Evolutionary conservation across 805 yeast genomes (phyloP).

Genomic region (Cyberlindnera mississippiensis): DNA sequence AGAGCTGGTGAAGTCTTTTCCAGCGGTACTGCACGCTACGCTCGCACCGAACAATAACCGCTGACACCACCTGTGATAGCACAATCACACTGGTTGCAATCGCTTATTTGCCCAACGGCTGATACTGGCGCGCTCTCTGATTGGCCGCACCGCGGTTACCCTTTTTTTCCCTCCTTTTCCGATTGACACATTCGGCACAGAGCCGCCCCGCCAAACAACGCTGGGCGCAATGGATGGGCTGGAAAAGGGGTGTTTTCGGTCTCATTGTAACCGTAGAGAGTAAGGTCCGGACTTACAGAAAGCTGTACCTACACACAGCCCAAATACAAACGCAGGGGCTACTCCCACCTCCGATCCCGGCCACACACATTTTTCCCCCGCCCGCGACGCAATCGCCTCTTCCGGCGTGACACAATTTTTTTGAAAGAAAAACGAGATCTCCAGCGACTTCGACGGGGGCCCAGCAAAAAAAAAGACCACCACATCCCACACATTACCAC

Average conservation of each 20-base stretch:
- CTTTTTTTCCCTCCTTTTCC: conserved; percentile 1
- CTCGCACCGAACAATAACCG: background rate
- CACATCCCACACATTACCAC: too few relatives aligned
- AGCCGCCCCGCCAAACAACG: background rate
- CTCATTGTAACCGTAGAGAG: background rate
- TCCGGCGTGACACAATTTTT: conserved; percentile 6
- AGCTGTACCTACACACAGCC: too few relatives aligned
- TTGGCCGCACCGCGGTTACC: conserved; percentile 5
- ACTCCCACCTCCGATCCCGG: too few relatives aligned
- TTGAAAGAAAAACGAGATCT: background rate
- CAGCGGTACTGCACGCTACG: too few relatives aligned
- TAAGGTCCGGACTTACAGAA: background rate
- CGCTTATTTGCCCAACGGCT: background rate
- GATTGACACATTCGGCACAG: conserved; percentile 8
- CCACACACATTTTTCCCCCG: too few relatives aligned
- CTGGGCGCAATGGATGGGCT: background rate
- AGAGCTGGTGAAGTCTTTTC: too few relatives aligned
- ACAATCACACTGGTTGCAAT: background rate
- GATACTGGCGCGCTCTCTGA: conserved; percentile 4
- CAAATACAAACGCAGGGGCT: too few relatives aligned
- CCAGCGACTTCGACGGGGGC: background rate
- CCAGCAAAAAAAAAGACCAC: conserved; percentile 1
- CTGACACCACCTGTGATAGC: background rate
- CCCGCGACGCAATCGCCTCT: background rate
- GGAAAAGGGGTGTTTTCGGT: background rate